Percentiles rank a stretch among this genome's conserved stretches.
Conservation (phyloP, 441 rosid genomes). For the Pelargonium australe region DNA sequence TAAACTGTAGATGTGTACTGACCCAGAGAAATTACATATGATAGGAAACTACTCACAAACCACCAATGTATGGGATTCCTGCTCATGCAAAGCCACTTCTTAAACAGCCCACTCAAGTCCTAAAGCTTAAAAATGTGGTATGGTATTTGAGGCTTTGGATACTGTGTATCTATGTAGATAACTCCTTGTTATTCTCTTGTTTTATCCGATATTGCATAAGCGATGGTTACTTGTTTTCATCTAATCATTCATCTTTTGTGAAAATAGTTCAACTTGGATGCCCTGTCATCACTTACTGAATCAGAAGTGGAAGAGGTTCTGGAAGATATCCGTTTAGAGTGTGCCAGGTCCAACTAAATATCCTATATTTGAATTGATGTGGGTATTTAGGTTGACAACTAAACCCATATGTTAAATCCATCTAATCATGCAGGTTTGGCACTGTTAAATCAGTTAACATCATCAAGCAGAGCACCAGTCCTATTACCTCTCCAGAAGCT, state of each 20-base stretch:
- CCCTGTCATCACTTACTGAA: conserved; percentile 41
- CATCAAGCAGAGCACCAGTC: conserved; percentile 32
- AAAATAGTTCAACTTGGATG: conserved; percentile 52
- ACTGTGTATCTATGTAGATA: not conserved
- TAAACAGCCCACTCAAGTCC: conserved; percentile 57
- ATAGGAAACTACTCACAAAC: conserved; percentile 46
- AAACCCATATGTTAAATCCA: conserved; percentile 9
- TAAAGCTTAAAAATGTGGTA: conserved; percentile 86
- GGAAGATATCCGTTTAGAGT: conserved; percentile 83
- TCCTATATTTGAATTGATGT: conserved; percentile 20
- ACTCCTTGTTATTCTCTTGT: not conserved
- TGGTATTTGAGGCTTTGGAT: conserved; percentile 15
- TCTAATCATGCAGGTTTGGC: conserved; percentile 76
- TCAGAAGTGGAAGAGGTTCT: conserved; percentile 66
- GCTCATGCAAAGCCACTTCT: conserved; percentile 75
- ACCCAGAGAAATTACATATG: conserved; percentile 22
- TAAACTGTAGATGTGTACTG: conserved; percentile 17
- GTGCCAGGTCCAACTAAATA: conserved; percentile 54
- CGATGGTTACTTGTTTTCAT: not conserved
- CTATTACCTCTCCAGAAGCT: conserved; percentile 22
- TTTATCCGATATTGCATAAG: not conserved
- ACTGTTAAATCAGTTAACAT: conserved; percentile 61
- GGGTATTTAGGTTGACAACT: conserved; percentile 3
- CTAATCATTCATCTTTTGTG: conserved; percentile 17
- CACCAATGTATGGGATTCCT: conserved; percentile 55